These are phyloP conservation scores for Grosmannia huntii DNA, from an alignment of 2,329 filamentous ascomycete species.

Conservation along the genomic window DNA sequence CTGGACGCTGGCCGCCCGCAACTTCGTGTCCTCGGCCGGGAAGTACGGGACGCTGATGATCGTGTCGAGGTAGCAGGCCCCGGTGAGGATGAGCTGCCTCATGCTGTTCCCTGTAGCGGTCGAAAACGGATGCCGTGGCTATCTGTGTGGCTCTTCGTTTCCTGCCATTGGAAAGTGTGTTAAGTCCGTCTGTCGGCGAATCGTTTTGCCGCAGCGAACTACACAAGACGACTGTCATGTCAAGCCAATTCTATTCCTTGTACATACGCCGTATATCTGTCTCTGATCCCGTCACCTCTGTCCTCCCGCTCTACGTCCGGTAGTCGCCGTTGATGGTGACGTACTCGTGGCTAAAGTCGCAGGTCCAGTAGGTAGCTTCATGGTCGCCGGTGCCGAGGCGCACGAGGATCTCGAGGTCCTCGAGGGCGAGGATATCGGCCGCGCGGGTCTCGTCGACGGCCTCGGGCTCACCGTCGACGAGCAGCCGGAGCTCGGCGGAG, in stretches of 20 bases:
- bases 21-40: slow-evolving; percentile 59
- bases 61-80: slow-evolving; percentile 59
- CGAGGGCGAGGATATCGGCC: slow-evolving; percentile 62
- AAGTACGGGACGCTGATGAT: slow-evolving; percentile 57
- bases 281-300: neutral
- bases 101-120: slow-evolving; percentile 22
- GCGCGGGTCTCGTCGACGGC: slow-evolving; percentile 64
- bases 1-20: slow-evolving; percentile 47
- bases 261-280: too few species aligned
- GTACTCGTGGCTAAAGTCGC: slow-evolving; percentile 77
- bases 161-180: neutral
- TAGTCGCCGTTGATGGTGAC: slow-evolving; percentile 59
- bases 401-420: slow-evolving; percentile 70
- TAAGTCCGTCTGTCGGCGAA: neutral
- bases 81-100: slow-evolving; percentile 49
- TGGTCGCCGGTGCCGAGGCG: slow-evolving; percentile 55
- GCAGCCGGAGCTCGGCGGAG: slow-evolving; percentile 60
- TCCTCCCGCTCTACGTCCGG: slow-evolving; percentile 33
- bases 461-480: slow-evolving; percentile 72
- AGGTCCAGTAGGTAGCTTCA: slow-evolving; percentile 69
- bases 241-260: neutral
- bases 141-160: too few species aligned
- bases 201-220: neutral
- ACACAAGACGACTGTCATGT: too few species aligned
- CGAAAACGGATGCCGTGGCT: too few species aligned